Evolutionary conservation across 2,329 filamentous ascomycete species (phyloP), one percentile per base, ranked within the genome.

Genomic region (Alternaria sp.): DNA sequence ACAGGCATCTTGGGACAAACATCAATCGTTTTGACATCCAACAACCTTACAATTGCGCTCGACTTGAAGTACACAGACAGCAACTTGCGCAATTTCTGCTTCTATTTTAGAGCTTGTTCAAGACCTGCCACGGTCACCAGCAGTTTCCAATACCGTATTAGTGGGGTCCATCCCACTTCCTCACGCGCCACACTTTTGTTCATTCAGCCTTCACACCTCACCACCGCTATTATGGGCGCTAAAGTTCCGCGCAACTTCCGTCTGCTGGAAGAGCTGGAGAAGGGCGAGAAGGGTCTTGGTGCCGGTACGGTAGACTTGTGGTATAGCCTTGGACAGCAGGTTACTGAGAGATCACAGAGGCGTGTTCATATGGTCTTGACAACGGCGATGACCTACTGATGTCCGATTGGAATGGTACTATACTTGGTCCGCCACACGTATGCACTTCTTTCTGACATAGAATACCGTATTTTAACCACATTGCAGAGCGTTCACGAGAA

Each of bases 351-450:
- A 54, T 41, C 23, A 51, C 56, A 95, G 95, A 98, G 82, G 93
- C 93, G 62, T 98, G 94, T 82, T 98, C 95, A 42, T 98, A 98
- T 72, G 95, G 95, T 71, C 86, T 99, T 56, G 92, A 94, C 66
- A 93, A 98, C 78, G 89, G 91, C 46, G 93, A 97, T 75, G 95
- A 99, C 74, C 86, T 97, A 65, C 87, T 95, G 79, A 97, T 99
- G 93, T 94, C 91, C 65, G 93, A 97, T 83, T 99, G 95, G 95
- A 97, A 96, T 74, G 95, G 94, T 72, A 99, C 95, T 14, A 98
- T 99, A 67, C 88, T 97, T 49, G 95, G 95, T 1, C 95, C 95
- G 69, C 94, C 95, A 77, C 93, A 98, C 79, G 95, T 97, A 84
- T 74, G 91, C 82, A 9, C 45, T 45, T 33, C 33, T 42, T 36